A percentile compares a stretch with the other conserved stretches of the same genome.
These are phyloP conservation scores for Cladosporium colombiae DNA, from an alignment of 2,329 filamentous ascomycete species.

Conservation along the genomic window DNA sequence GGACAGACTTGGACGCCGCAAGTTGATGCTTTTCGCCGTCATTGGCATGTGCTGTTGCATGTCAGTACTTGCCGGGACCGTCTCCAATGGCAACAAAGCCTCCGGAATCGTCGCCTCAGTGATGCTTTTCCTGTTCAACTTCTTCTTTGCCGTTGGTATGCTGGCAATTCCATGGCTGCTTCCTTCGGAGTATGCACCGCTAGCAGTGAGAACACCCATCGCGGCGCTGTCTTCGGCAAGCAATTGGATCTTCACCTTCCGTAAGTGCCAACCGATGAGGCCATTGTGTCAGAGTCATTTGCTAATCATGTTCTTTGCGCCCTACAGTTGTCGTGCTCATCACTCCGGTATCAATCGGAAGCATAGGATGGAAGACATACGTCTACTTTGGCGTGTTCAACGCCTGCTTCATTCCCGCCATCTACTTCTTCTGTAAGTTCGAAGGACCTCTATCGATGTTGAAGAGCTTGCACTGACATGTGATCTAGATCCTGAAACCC, in stretches of 20 bases:
- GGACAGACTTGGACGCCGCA: conserved; percentile 43
- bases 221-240: conserved; percentile 81
- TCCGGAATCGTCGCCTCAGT: conserved; percentile 43
- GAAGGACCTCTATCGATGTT: neutral
- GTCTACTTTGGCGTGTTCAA: conserved; percentile 55
- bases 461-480: neutral
- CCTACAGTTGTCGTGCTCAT: conserved; percentile 33
- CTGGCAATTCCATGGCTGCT: conserved; percentile 89
- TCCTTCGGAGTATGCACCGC: conserved; percentile 88
- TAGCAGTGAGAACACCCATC: conserved; percentile 93
- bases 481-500: conserved; percentile 27
- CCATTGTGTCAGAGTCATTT: neutral
- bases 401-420: conserved; percentile 47
- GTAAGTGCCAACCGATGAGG: neutral
- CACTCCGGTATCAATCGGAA: conserved; percentile 48
- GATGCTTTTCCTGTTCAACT: conserved; percentile 46
- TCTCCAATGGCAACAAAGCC: conserved; percentile 41
- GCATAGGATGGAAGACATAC: conserved; percentile 54
- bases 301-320: neutral
- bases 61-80: conserved; percentile 49
- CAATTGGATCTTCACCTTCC: conserved; percentile 46
- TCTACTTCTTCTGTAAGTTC: conserved; percentile 47
- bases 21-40: conserved; percentile 38
- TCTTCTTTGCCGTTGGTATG: conserved; percentile 37
- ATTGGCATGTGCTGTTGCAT: conserved; percentile 43